A percentile compares a stretch with the other conserved stretches of the same genome.
These are phyloP conservation scores for Geotrichum klebahnii DNA, from an alignment of 1,139 yeast species.

Conservation along the genomic window DNA sequence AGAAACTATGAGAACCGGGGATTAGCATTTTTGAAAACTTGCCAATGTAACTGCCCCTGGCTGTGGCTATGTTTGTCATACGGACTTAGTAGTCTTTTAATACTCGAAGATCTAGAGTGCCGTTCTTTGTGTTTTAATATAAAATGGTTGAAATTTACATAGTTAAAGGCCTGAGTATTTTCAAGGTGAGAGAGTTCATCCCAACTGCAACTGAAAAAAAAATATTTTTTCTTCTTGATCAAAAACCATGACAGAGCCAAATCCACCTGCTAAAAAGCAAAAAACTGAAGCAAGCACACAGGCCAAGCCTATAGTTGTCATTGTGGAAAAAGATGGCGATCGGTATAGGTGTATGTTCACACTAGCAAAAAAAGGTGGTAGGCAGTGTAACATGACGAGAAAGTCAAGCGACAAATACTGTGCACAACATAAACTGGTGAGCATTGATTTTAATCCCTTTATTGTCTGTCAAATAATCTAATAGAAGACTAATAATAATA, in stretches of 20 bases:
- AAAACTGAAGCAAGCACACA: slow-evolving; percentile 9
- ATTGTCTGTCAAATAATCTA: slow-evolving; percentile 8
- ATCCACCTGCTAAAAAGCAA: slow-evolving; percentile 11
- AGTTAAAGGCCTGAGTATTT: too few species aligned
- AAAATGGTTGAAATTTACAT: too few species aligned
- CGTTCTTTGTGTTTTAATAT: too few species aligned
- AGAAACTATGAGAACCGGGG: too few species aligned
- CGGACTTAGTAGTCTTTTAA: too few species aligned
- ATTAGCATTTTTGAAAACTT: too few species aligned
- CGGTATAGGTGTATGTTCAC: slow-evolving; percentile 47
- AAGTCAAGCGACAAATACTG: slow-evolving; percentile 52
- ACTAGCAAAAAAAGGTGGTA: slow-evolving; percentile 45
- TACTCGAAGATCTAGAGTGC: too few species aligned
- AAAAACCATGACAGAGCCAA: slow-evolving; percentile 13
- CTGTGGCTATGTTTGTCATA: too few species aligned
- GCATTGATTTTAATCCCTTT: slow-evolving; percentile 18
- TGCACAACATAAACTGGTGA: slow-evolving; percentile 50
- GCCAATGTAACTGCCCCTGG: too few species aligned
- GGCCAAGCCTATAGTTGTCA: slow-evolving; percentile 8
- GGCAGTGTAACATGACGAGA: slow-evolving; percentile 61
- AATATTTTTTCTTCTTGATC: neutral
- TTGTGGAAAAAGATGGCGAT: slow-evolving; percentile 23
- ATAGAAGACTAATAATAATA: slow-evolving; percentile 5
- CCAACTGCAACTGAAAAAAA: neutral
- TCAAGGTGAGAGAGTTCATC: slow-evolving; percentile 1